These are phyloP conservation scores for Lactuca sativa DNA, from an alignment of 129 eudicot species.

Conservation along the genomic window DNA sequence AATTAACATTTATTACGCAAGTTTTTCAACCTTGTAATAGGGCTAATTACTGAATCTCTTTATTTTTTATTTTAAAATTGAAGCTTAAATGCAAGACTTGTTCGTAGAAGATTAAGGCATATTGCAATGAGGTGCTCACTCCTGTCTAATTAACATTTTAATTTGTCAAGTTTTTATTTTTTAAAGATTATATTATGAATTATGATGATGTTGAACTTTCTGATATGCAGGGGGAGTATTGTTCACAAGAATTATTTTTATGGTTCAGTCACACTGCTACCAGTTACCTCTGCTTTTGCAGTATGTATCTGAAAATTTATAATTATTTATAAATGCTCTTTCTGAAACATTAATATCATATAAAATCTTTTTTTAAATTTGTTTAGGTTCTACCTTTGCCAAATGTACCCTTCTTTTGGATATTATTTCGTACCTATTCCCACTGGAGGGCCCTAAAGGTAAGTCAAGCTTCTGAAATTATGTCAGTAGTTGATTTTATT, in stretches of 20 bases:
- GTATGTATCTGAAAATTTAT: conserved; percentile 41
- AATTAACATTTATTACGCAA: background rate
- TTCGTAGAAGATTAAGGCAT: conserved; percentile 90
- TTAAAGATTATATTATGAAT: too few relatives aligned
- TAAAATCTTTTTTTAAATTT: conserved; percentile 4
- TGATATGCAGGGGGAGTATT: conserved; percentile 67
- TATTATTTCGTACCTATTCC: conserved; percentile 79
- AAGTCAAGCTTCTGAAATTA: conserved; percentile 22
- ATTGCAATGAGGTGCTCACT: conserved; percentile 72
- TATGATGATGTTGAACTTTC: conserved; percentile 14
- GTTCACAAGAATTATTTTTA: conserved; percentile 88
- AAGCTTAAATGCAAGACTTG: conserved; percentile 93
- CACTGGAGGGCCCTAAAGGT: conserved; percentile 97
- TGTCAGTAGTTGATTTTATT: conserved; percentile 3
- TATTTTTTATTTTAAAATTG: conserved; percentile 15
- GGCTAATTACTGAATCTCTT: conserved; percentile 17
- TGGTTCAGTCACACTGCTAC: conserved; percentile 86
- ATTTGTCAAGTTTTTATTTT: background rate
- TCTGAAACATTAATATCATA: conserved; percentile 6
- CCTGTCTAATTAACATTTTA: background rate
- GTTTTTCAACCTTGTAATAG: conserved; percentile 7
- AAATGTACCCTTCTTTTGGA: conserved; percentile 95
- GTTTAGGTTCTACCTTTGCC: conserved; percentile 90
- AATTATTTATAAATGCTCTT: background rate
- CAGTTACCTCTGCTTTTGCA: conserved; percentile 67